Conservation (phyloP, 208 protist species). For the Tritrichomonas foetus region DNA sequence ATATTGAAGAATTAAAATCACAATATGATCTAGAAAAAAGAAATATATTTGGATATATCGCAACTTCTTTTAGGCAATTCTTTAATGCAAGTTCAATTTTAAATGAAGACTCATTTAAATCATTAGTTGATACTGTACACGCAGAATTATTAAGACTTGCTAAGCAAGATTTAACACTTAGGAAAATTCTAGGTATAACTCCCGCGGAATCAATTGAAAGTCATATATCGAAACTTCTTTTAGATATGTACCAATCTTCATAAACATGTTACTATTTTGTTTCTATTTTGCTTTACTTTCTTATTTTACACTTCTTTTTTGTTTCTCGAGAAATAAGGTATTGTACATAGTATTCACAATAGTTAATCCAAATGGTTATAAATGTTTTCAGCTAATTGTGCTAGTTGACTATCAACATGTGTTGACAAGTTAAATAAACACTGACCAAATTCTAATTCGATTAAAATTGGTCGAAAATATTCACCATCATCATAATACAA, state of each 20-base stretch:
- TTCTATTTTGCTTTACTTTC: too few species aligned
- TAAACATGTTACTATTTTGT: too few species aligned
- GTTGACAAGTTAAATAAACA: too few species aligned
- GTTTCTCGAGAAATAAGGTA: too few species aligned
- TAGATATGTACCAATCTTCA: background rate
- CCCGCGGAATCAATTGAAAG: background rate
- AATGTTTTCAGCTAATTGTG: too few species aligned
- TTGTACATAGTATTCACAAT: too few species aligned
- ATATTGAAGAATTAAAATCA: background rate
- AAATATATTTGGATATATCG: background rate
- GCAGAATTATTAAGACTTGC: background rate
- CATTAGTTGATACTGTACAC: background rate
- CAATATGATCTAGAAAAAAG: background rate
- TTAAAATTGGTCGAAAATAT: too few species aligned
- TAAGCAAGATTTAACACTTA: background rate
- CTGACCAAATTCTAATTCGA: too few species aligned
- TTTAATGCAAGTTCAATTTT: background rate
- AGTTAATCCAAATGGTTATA: too few species aligned
- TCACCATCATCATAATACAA: too few species aligned
- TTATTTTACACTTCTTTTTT: too few species aligned
- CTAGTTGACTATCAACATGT: too few species aligned
- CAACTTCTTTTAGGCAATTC: background rate
- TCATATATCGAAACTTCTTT: background rate
- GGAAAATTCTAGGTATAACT: background rate
- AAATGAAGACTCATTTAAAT: background rate